These are phyloP conservation scores for Domatiomyces catenatus DNA, from an alignment of 2,329 filamentous ascomycete genomes.

Conservation along the genomic window DNA sequence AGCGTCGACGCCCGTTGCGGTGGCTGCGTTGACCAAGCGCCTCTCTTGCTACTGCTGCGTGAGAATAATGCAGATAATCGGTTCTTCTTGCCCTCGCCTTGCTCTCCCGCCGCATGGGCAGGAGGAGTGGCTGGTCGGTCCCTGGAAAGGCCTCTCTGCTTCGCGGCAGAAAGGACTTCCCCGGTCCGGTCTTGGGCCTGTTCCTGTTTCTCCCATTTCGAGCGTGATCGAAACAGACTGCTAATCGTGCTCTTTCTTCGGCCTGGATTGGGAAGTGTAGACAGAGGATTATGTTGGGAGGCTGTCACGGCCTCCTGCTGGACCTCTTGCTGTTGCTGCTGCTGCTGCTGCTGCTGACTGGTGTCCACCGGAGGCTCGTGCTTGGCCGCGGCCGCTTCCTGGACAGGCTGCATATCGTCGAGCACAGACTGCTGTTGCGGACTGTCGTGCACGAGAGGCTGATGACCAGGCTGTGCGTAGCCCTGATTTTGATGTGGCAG, in stretches of 20 bases:
- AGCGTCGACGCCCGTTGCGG: conserved; percentile 2
- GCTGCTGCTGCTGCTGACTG: too few species aligned
- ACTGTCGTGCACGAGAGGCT: conserved; percentile 1
- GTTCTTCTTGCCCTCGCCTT: conserved; percentile 11
- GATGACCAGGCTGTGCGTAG: conserved; percentile 1
- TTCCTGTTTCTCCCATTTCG: conserved; percentile 7
- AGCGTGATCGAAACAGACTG: conserved; percentile 9
- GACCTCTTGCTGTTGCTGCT: too few species aligned
- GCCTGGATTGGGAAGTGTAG: neutral
- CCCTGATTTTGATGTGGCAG: conserved; percentile 3
- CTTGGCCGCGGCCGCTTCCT: neutral
- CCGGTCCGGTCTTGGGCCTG: conserved; percentile 6
- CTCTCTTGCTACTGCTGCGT: conserved; percentile 6
- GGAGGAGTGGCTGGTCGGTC: neutral
- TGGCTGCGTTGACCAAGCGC: neutral
- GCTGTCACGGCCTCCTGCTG: too few species aligned
- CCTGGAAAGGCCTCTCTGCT: neutral
- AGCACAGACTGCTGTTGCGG: neutral
- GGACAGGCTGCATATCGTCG: neutral
- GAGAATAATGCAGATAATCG: conserved; percentile 11
- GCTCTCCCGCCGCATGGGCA: neutral
- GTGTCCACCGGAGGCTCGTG: neutral
- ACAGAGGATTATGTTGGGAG: neutral
- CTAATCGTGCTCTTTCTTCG: conserved; percentile 10
- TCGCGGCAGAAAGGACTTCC: conserved; percentile 1